Conservation (phyloP, 2,329 filamentous ascomycete genomes). For the Fusarium armeniacum region DNA sequence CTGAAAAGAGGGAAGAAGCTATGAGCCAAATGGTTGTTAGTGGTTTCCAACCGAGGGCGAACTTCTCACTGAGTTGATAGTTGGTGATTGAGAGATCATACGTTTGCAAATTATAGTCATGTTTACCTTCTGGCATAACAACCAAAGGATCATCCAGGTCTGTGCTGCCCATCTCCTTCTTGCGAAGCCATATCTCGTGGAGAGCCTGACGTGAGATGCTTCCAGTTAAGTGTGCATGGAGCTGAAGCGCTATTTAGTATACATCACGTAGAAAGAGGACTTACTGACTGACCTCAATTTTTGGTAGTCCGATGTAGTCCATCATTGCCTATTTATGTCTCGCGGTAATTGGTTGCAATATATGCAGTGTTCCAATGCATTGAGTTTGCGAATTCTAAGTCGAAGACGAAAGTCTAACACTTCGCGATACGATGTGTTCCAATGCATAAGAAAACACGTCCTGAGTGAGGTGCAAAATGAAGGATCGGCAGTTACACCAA, state of each 20-base stretch:
- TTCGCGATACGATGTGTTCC: too few species aligned
- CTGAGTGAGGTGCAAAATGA: not conserved
- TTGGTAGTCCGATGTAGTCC: slow-evolving; percentile 66
- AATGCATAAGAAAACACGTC: not conserved
- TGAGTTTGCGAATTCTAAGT: too few species aligned
- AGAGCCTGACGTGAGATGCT: slow-evolving; percentile 81
- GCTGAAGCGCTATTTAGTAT: slow-evolving; percentile 58
- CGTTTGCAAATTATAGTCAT: slow-evolving; percentile 78
- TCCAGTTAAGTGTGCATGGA: slow-evolving; percentile 85
- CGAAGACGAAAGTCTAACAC: too few species aligned
- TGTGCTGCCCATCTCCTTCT: slow-evolving; percentile 66
- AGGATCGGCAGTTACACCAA: not conserved
- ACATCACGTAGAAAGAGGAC: not conserved
- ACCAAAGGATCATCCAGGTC: slow-evolving; percentile 76
- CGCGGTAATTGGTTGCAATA: not conserved
- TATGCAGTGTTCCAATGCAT: not conserved
- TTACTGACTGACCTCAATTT: slow-evolving; percentile 63
- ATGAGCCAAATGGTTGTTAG: not conserved
- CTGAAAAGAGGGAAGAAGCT: slow-evolving; percentile 86
- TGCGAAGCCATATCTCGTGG: slow-evolving; percentile 78
- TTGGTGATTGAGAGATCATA: slow-evolving; percentile 55
- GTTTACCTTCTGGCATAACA: slow-evolving; percentile 78
- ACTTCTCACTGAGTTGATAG: not conserved
- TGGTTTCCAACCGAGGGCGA: not conserved
- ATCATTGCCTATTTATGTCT: slow-evolving; percentile 44